phyloP scores from a whole-genome alignment of 495 filamentous ascomycete genomes.

The Penicillium psychrofluorescens region DNA sequence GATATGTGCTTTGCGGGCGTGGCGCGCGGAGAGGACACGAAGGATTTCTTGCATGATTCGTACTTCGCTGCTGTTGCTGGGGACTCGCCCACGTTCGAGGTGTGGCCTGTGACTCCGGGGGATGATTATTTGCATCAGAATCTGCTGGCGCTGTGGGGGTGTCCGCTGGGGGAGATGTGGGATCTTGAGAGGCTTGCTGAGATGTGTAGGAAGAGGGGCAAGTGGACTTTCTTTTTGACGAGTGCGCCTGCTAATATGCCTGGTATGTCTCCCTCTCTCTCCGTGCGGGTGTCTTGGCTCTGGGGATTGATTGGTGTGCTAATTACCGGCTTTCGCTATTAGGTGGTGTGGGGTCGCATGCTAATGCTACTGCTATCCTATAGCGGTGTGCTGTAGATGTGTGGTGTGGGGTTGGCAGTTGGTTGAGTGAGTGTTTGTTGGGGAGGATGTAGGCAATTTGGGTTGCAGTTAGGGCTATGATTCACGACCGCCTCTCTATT shows the following conservation, averaged over 20 bases:
- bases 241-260: conserved; percentile 52
- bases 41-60: conserved; percentile 59
- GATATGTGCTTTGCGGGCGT: conserved; percentile 48
- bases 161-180: conserved; percentile 54
- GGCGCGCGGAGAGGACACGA: conserved; percentile 47
- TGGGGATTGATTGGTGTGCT: neutral
- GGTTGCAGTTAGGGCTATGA: too few relatives aligned
- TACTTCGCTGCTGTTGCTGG: conserved; percentile 59
- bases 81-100: conserved; percentile 55
- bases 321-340: neutral
- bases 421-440: conserved; percentile 12
- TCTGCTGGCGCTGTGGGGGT: conserved; percentile 58
- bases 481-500: too few relatives aligned
- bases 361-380: conserved; percentile 5
- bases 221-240: conserved; percentile 64
- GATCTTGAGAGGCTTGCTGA: conserved; percentile 45
- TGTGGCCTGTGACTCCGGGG: conserved; percentile 45
- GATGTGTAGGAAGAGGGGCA: conserved; percentile 41
- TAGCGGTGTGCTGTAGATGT: too few relatives aligned
- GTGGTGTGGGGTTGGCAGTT: neutral
- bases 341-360: conserved; percentile 18
- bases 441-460: neutral
- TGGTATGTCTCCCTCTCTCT: conserved; percentile 18
- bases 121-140: conserved; percentile 50
- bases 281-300: neutral